A percentile compares a stretch with the other conserved stretches of the same genome.
phyloP scores from a whole-genome alignment of 2,329 filamentous ascomycete genomes.

The Setomelanomma holmii region DNA sequence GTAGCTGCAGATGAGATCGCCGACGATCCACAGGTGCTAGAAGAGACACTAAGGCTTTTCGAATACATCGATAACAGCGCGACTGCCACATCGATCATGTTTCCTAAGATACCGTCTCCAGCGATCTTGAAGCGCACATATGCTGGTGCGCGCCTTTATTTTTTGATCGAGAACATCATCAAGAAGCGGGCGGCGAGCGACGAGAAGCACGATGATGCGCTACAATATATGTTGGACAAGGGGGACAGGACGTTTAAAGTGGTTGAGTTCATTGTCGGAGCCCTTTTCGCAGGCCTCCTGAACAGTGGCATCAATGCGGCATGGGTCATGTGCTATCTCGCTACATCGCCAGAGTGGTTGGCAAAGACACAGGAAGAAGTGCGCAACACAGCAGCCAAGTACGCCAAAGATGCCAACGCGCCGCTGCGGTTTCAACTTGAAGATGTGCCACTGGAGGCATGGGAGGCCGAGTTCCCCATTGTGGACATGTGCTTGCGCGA shows the following conservation, averaged over 20 bases:
- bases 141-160: slow-evolving; percentile 57
- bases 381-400: slow-evolving; percentile 52
- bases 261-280: slow-evolving; percentile 59
- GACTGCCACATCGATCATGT: slow-evolving; percentile 58
- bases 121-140: slow-evolving; percentile 54
- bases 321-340: slow-evolving; percentile 53
- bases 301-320: slow-evolving; percentile 64
- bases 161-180: slow-evolving; percentile 58
- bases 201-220: slow-evolving; percentile 55
- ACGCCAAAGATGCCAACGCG: slow-evolving; percentile 48
- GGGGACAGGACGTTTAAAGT: slow-evolving; percentile 56
- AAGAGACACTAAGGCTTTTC: slow-evolving; percentile 55
- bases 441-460: slow-evolving; percentile 59
- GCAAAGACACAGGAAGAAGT: slow-evolving; percentile 57
- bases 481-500: slow-evolving; percentile 62
- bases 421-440: slow-evolving; percentile 51
- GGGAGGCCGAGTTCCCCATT: slow-evolving; percentile 63
- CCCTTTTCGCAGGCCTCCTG: slow-evolving; percentile 64
- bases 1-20: slow-evolving; percentile 63
- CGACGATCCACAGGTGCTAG: slow-evolving; percentile 52
- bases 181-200: slow-evolving; percentile 54
- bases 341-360: slow-evolving; percentile 54
- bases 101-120: slow-evolving; percentile 59
- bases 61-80: slow-evolving; percentile 55
- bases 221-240: slow-evolving; percentile 63